Conservation (phyloP, 1,284 basidiomycete genomes). For the Ustilago nuda region DNA sequence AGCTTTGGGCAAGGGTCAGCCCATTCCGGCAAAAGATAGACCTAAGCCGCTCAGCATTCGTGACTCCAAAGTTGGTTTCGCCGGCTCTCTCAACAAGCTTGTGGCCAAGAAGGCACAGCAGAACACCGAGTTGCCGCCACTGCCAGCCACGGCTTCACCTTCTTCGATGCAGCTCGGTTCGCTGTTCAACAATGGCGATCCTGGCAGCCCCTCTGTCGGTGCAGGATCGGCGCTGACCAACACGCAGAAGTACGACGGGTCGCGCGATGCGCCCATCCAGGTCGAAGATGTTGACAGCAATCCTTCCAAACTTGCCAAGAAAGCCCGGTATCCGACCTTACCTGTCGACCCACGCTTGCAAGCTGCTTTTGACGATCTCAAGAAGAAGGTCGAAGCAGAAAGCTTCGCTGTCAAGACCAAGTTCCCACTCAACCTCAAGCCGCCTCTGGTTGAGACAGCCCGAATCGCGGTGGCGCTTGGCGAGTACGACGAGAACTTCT, state of each 20-base stretch:
- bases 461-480: slow-evolving; percentile 82
- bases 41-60: slow-evolving; percentile 45
- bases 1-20: slow-evolving; percentile 27
- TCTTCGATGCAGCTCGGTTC: slow-evolving; percentile 48
- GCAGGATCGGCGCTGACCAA: slow-evolving; percentile 37
- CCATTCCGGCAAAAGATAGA: slow-evolving; percentile 18
- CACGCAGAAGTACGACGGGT: slow-evolving; percentile 70
- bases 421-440: slow-evolving; percentile 85
- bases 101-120: slow-evolving; percentile 55
- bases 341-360: slow-evolving; percentile 77
- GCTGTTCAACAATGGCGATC: slow-evolving; percentile 44
- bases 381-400: slow-evolving; percentile 73
- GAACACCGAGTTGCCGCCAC: slow-evolving; percentile 24
- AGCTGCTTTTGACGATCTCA: slow-evolving; percentile 76
- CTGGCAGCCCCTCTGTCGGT: slow-evolving; percentile 24
- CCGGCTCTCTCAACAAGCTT: slow-evolving; percentile 58
- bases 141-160: slow-evolving; percentile 26
- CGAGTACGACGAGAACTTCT: slow-evolving; percentile 91
- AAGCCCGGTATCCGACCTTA: slow-evolving; percentile 54
- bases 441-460: slow-evolving; percentile 78
- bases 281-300: slow-evolving; percentile 71
- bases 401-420: slow-evolving; percentile 76
- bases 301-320: slow-evolving; percentile 70
- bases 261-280: slow-evolving; percentile 75
- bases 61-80: slow-evolving; percentile 52